A percentile compares a stretch with the other conserved stretches of the same genome.
These are phyloP conservation scores for Haplosporangium gracile DNA, from an alignment of 192 early-diverging fungal species.

Conservation along the genomic window DNA sequence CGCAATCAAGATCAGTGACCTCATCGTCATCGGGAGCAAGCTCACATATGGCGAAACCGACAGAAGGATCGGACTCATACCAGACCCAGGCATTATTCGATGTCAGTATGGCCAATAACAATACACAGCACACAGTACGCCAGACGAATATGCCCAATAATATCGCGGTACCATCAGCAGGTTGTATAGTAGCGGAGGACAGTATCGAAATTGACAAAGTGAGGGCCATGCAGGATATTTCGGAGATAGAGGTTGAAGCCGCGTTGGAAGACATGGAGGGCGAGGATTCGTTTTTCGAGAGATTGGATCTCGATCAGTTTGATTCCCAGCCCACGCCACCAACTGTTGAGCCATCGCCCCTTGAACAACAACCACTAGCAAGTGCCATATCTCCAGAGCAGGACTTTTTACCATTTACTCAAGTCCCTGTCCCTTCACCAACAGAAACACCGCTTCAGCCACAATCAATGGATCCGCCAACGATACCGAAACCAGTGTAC, in stretches of 20 bases:
- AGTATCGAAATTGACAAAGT: constrained; percentile 4
- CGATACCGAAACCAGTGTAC: neutral
- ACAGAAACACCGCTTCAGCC: neutral
- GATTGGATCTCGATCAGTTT: constrained; percentile 9
- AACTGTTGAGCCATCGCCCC: neutral
- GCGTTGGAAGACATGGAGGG: neutral
- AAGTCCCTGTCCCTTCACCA: neutral
- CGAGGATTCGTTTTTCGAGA: constrained; percentile 9
- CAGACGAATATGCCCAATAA: neutral
- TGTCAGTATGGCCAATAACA: neutral
- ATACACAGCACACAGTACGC: neutral
- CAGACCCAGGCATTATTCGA: neutral
- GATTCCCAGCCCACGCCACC: constrained; percentile 13
- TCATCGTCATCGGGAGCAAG: neutral
- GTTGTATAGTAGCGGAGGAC: neutral
- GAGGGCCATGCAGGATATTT: neutral
- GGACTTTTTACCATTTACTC: neutral
- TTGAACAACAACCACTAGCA: neutral
- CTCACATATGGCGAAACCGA: constrained; percentile 15
- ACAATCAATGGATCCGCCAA: neutral
- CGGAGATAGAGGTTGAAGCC: neutral
- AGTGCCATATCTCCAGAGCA: neutral
- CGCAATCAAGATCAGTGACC: neutral
- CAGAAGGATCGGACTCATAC: neutral
- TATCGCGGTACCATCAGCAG: neutral